Conservation (phyloP, 345 rosid species). For the Laguncularia racemosa region DNA sequence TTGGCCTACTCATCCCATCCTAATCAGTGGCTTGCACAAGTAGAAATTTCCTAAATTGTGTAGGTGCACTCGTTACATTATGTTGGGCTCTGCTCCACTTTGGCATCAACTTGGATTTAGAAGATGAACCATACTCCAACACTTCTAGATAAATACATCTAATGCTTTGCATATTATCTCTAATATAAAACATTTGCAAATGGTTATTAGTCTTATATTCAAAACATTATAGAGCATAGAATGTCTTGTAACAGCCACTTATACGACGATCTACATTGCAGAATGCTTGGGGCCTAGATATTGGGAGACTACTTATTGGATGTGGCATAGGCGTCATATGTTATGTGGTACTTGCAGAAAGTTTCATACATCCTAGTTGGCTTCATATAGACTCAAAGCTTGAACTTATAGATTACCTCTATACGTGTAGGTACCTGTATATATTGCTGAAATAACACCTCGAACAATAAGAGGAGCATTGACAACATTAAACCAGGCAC, state of each 20-base stretch:
- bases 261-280: neutral
- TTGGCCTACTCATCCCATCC: no score
- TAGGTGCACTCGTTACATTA: no score
- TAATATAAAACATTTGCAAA: no score
- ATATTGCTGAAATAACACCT: slow-evolving; percentile 19
- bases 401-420: neutral
- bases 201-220: no score
- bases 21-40: no score
- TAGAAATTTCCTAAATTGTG: no score
- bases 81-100: no score
- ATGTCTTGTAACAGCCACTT: neutral
- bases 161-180: no score
- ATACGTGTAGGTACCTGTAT: slow-evolving; percentile 11
- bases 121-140: no score
- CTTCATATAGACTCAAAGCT: neutral
- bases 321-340: slow-evolving; percentile 25
- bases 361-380: neutral
- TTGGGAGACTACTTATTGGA: slow-evolving; percentile 26
- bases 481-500: slow-evolving; percentile 14
- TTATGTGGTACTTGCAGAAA: slow-evolving; percentile 23
- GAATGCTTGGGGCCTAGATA: slow-evolving; percentile 28
- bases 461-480: slow-evolving; percentile 13
- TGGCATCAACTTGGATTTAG: no score
- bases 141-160: no score
- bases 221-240: no score